Evolutionary conservation across 495 filamentous ascomycete species (phyloP).

Genomic region (Pyrenopolyporus hunteri): DNA sequence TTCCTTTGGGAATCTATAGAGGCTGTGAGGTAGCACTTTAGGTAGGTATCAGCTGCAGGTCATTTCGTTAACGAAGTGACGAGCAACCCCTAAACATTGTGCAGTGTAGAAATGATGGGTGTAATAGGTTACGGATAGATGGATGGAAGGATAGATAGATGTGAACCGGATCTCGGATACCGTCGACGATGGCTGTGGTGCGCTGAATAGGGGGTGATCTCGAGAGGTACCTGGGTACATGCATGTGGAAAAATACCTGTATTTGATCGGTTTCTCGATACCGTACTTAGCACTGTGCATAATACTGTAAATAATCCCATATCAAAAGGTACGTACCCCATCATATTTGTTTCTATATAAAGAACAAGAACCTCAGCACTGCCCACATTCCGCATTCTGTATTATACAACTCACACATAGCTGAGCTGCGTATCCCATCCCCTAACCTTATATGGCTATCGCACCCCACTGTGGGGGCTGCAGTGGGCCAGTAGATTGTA

Average conservation of each 20-base stretch:
- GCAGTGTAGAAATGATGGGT: too few species aligned
- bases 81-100: too few species aligned
- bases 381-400: too few species aligned
- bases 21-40: slow-evolving; percentile 30
- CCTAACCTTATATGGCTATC: too few species aligned
- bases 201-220: slow-evolving; percentile 6
- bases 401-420: too few species aligned
- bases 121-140: too few species aligned
- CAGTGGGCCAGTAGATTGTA: too few species aligned
- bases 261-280: too few species aligned
- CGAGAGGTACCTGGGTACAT: too few species aligned
- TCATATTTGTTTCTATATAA: slow-evolving; percentile 36
- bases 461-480: slow-evolving; percentile 36
- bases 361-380: slow-evolving; percentile 6
- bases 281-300: slow-evolving; percentile 7
- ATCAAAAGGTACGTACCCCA: slow-evolving; percentile 16
- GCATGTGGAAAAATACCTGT: too few species aligned
- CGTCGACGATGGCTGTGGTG: not conserved
- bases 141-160: too few species aligned
- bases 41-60: not conserved
- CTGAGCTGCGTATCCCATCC: too few species aligned
- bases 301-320: slow-evolving; percentile 7
- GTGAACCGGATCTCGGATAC: not conserved
- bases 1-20: slow-evolving; percentile 13
- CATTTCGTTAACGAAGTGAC: not conserved